Conservation (phyloP, 805 yeast genomes). For the Suhomyces sp. region DNA sequence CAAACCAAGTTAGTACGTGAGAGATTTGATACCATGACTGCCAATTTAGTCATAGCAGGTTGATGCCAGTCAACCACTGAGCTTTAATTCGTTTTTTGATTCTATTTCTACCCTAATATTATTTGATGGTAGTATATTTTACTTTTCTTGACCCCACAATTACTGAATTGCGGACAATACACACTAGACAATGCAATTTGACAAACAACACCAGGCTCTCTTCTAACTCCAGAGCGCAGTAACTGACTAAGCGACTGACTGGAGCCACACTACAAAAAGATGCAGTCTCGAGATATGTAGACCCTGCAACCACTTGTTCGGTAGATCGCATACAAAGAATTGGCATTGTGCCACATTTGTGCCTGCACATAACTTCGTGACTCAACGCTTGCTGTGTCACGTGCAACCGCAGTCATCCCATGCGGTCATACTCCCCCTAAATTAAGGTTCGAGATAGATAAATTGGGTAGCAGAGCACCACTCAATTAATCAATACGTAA, state of each 20-base stretch:
- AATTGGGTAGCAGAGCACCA: background rate
- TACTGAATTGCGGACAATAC: background rate
- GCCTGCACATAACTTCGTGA: background rate
- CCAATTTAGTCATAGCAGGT: conserved; percentile 67
- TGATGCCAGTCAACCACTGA: conserved; percentile 11
- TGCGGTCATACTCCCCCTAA: background rate
- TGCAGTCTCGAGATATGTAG: background rate
- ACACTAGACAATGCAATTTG: background rate
- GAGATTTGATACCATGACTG: conserved; percentile 71
- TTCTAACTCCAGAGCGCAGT: background rate
- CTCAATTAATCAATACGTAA: background rate
- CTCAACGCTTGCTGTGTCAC: background rate
- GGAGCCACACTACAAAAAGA: background rate
- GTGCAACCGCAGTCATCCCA: background rate
- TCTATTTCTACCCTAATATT: background rate
- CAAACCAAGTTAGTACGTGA: conserved; percentile 63
- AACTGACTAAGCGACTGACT: background rate
- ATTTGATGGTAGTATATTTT: background rate
- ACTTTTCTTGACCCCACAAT: background rate
- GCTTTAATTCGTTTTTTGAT: background rate
- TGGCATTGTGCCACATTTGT: background rate
- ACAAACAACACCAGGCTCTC: background rate
- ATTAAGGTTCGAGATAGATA: background rate
- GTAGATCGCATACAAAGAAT: too few species aligned
- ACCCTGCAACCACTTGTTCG: too few species aligned